These are phyloP conservation scores for Monilinia fructicola DNA, from an alignment of 2,329 filamentous ascomycete species.

Conservation along the genomic window DNA sequence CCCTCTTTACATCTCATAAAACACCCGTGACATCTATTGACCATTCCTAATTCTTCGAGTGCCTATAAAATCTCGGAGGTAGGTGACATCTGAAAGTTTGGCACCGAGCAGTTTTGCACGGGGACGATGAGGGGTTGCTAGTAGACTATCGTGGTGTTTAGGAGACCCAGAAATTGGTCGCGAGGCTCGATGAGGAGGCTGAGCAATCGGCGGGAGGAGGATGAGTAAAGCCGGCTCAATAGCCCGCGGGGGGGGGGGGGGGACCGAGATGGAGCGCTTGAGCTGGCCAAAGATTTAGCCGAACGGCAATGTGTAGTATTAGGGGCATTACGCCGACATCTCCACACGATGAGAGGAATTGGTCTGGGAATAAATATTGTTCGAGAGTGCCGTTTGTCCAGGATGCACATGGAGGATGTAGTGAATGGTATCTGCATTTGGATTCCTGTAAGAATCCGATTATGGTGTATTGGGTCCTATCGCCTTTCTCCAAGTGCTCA, in stretches of 20 bases:
- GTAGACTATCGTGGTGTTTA: neutral
- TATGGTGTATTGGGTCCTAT: slow-evolving; percentile 1
- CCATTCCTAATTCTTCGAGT: too few relatives aligned
- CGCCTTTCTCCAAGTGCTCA: neutral
- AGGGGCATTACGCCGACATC: neutral
- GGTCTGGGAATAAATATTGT: neutral
- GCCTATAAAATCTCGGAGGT: too few relatives aligned
- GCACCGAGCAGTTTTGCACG: neutral
- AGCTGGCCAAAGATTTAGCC: neutral
- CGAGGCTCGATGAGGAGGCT: slow-evolving; percentile 8
- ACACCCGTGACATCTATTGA: too few relatives aligned
- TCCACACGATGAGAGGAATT: neutral
- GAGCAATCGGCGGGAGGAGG: neutral
- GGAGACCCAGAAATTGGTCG: slow-evolving; percentile 11
- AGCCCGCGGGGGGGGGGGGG: neutral
- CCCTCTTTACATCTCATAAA: too few relatives aligned
- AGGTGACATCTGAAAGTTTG: neutral
- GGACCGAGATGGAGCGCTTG: slow-evolving; percentile 8
- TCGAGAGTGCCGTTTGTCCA: slow-evolving; percentile 12
- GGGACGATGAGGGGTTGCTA: neutral
- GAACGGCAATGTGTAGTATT: neutral
- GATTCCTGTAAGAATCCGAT: slow-evolving; percentile 17
- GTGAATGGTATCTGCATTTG: slow-evolving; percentile 8
- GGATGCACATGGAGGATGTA: slow-evolving; percentile 6
- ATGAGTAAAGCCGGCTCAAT: neutral